phyloP scores from a whole-genome alignment of 257 asterid genomes.

The Salvia hispanica region DNA sequence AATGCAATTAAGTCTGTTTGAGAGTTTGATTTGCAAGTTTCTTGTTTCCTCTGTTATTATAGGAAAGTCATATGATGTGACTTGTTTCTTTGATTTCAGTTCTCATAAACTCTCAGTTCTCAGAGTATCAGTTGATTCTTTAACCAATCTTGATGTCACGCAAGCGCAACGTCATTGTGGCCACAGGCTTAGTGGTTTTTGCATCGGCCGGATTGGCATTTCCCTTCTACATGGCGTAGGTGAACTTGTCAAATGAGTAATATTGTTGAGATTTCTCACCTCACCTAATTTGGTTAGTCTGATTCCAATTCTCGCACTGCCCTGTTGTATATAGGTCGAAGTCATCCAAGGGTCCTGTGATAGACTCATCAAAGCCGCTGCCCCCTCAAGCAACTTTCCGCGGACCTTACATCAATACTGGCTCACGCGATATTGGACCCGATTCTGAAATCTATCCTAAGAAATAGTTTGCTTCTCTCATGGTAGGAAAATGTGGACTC shows the following conservation, averaged over 20 bases:
- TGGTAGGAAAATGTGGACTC: background rate
- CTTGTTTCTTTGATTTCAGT: background rate
- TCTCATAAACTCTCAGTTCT: constrained; percentile 19
- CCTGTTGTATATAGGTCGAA: constrained; percentile 49
- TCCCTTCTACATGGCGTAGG: constrained; percentile 98
- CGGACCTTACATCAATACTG: constrained; percentile 93
- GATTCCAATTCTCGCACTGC: background rate
- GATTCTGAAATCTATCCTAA: constrained; percentile 65
- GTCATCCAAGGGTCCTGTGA: constrained; percentile 73
- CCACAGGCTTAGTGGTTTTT: constrained; percentile 74
- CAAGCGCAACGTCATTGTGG: constrained; percentile 72
- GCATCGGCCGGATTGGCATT: constrained; percentile 87
- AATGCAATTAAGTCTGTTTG: background rate
- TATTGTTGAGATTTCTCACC: background rate
- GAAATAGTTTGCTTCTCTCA: constrained; percentile 40
- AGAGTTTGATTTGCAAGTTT: background rate
- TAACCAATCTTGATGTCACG: constrained; percentile 60
- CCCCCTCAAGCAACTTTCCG: constrained; percentile 98
- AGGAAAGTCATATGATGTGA: background rate
- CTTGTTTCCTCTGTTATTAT: background rate
- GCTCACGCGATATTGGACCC: constrained; percentile 94
- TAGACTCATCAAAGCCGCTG: constrained; percentile 88
- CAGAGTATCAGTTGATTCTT: constrained; percentile 39
- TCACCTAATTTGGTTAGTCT: constrained; percentile 17
- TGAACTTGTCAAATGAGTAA: constrained; percentile 23